A percentile compares a stretch with the other conserved stretches of the same genome.
phyloP scores from a whole-genome alignment of 805 yeast genomes.

The Cyberlindnera maclurae region DNA sequence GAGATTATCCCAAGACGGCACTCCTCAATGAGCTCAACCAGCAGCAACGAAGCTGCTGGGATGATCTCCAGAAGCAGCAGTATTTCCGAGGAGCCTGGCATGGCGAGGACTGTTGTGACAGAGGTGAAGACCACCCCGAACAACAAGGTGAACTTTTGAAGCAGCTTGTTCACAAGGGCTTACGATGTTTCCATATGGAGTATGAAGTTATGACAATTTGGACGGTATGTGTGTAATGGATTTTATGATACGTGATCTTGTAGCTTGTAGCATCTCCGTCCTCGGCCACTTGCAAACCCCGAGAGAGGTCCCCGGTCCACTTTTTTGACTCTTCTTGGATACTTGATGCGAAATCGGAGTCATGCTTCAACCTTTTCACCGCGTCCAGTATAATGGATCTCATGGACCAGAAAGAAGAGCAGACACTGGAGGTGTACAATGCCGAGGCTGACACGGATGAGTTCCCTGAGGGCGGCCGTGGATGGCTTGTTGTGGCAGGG shows the following conservation, averaged over 20 bases:
- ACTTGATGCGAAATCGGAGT: too few relatives aligned
- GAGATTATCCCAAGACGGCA: slow-evolving; percentile 21
- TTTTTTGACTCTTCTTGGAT: too few relatives aligned
- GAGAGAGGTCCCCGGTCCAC: too few relatives aligned
- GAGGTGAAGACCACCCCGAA: slow-evolving; percentile 14
- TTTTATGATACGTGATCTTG: too few relatives aligned
- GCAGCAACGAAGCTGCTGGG: slow-evolving; percentile 5
- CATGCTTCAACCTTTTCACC: too few relatives aligned
- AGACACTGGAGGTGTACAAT: too few relatives aligned
- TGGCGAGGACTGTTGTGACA: slow-evolving; percentile 4
- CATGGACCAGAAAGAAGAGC: too few relatives aligned
- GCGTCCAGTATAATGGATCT: too few relatives aligned
- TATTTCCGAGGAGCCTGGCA: slow-evolving; percentile 2
- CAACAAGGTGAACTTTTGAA: slow-evolving; percentile 18
- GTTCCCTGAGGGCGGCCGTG: slow-evolving; percentile 17
- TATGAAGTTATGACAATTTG: neutral
- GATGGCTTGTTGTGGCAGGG: slow-evolving; percentile 20
- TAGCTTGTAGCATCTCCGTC: too few relatives aligned
- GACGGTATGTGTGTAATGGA: too few relatives aligned
- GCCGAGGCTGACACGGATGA: slow-evolving; percentile 11
- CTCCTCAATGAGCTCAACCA: slow-evolving; percentile 11
- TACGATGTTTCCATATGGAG: neutral
- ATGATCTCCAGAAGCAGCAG: slow-evolving; percentile 5
- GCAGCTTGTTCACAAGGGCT: slow-evolving; percentile 1
- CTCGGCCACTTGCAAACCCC: too few relatives aligned